A percentile compares a stretch with the other conserved stretches of the same genome.
phyloP scores from a whole-genome alignment of 192 early-diverging fungal genomes.

The Dissophora globulifera region DNA sequence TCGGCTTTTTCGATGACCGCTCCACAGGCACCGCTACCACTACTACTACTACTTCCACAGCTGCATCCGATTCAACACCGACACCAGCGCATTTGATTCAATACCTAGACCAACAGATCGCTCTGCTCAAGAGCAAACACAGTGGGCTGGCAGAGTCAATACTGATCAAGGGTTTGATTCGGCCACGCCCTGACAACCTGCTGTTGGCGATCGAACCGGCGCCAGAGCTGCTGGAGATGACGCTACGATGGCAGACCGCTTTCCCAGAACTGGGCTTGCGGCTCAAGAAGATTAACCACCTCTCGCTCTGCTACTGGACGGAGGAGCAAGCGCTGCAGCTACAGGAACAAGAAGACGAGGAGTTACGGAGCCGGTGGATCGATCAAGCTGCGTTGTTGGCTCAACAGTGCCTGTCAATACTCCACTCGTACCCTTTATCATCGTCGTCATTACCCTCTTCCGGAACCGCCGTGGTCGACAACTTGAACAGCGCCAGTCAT shows the following conservation, averaged over 20 bases:
- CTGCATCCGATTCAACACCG: no score
- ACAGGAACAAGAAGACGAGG: no score
- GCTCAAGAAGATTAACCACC: conserved; percentile 28
- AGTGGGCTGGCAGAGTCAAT: not conserved
- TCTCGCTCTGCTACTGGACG: conserved; percentile 46
- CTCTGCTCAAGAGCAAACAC: not conserved
- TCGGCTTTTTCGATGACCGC: conserved; percentile 37
- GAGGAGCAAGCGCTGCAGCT: not conserved
- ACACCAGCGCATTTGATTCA: not conserved
- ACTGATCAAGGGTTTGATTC: conserved; percentile 9
- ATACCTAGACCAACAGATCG: not conserved
- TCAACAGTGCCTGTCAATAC: not conserved
- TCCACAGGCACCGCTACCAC: not conserved
- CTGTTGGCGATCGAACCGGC: conserved; percentile 25
- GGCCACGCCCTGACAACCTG: conserved; percentile 11
- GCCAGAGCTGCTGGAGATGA: not conserved
- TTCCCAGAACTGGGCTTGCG: conserved; percentile 39
- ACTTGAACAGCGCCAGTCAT: not conserved
- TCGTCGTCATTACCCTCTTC: no score
- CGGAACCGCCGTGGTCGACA: no score
- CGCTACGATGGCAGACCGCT: not conserved
- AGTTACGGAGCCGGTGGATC: no score
- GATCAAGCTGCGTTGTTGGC: not conserved
- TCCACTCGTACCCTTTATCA: no score
- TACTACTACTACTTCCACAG: not conserved